Base-by-base conservation (phyloP, 2,329 filamentous ascomycete genomes). In the Colletotrichum spaethianum region DNA sequence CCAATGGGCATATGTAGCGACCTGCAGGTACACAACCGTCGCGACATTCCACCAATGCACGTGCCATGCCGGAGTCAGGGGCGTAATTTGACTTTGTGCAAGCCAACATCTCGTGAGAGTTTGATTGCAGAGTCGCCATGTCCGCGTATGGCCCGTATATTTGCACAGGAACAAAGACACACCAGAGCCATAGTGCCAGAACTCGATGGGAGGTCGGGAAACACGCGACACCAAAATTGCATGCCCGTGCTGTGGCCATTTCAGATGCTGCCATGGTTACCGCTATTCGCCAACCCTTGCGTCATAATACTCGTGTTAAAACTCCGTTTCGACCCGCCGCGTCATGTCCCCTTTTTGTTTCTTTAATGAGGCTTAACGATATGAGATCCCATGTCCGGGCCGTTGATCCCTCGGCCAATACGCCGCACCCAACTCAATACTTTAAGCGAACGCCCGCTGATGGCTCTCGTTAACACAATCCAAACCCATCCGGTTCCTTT, bases 61-160 rank as follows among this genome's bases (percentile, higher is more conserved):
- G 67, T 70, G 67, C 67, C 61, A 70, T 70, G 67, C 55, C 46
- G 36, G 61, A 60, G 53, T 70, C 44, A 70, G 67, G 61, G 67
- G 46, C 62, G 52, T 11, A 69, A 64, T 64, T 63, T 64, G 60
- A 69, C 66, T 44, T 23, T 50, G 14, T 33, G 20, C 31, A 28
- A 57, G 65, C 38, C 38, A 63, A 61, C 59, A 26, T 42, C 14
- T 53, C 31, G 20, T 16, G 40, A 52, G 18, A 28, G 42, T 64
- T 67, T 52, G 40, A 57, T 63, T 63, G 50, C 59, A 63, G 50
- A 38, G 40, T 67, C 65, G 33, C 28, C 48, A 33, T 42, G 36
- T 42, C 28, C 38, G 26, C 40, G 8, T 36, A n/a, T 20, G 4
- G 8, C 4, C 23, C 36, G 16, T 12, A 53, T 9, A 2, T 46